phyloP scores from a whole-genome alignment of 192 early-diverging fungal genomes.

The Entomortierella parvispora region DNA sequence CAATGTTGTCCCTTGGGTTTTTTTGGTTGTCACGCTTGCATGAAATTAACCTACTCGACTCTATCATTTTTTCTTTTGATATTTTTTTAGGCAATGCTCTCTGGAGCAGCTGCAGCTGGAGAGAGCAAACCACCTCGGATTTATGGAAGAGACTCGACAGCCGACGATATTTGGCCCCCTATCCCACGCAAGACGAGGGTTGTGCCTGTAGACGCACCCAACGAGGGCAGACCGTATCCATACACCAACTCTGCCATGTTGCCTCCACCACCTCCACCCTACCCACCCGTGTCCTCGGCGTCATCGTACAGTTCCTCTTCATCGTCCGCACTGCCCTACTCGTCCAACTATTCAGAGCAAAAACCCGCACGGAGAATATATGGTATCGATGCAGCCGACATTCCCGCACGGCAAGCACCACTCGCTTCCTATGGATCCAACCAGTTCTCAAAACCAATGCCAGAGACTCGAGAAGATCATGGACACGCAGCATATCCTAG shows the following conservation, averaged over 20 bases:
- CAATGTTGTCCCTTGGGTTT: not conserved
- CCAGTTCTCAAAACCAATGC: slow-evolving; percentile 32
- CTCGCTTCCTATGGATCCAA: slow-evolving; percentile 29
- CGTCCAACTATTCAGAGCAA: slow-evolving; percentile 22
- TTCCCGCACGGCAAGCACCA: slow-evolving; percentile 16
- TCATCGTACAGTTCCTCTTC: slow-evolving; percentile 4
- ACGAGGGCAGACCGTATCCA: slow-evolving; percentile 18
- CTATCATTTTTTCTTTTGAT: not conserved
- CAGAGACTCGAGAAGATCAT: slow-evolving; percentile 12
- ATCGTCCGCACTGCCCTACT: slow-evolving; percentile 4
- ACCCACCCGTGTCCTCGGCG: not conserved
- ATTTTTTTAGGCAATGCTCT: slow-evolving; percentile 29
- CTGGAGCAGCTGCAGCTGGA: slow-evolving; percentile 3
- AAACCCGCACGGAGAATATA: slow-evolving; percentile 26
- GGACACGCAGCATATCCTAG: slow-evolving; percentile 9
- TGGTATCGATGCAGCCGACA: slow-evolving; percentile 45
- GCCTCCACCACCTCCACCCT: slow-evolving; percentile 11
- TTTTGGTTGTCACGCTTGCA: not conserved
- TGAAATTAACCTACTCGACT: slow-evolving; percentile 6
- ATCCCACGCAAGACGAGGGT: slow-evolving; percentile 11
- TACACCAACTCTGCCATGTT: slow-evolving; percentile 12
- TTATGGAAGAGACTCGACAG: slow-evolving; percentile 41
- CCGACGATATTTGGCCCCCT: slow-evolving; percentile 29
- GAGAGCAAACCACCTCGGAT: slow-evolving; percentile 20
- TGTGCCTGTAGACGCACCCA: slow-evolving; percentile 32